Evolutionary conservation across 768 basidiomycete genomes (phyloP), one percentile per base, ranked within the genome.

Genomic region (Leccinum incarnatum): DNA sequence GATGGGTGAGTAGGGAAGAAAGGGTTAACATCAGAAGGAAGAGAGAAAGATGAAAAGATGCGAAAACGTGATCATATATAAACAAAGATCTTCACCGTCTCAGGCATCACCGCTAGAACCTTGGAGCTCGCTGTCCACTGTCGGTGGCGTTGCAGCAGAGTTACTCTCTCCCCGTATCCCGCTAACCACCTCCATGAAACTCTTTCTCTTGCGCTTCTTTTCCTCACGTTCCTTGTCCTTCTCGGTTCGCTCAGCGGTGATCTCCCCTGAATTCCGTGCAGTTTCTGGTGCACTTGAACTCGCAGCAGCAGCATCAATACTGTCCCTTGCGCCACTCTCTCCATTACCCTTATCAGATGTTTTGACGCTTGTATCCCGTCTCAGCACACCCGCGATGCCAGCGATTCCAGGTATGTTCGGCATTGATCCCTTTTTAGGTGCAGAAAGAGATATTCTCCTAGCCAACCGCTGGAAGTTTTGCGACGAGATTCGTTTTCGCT

Each of bases 391-490:
- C 2, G 69, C 69, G 6, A 71, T 70, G 7, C 66, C 62, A 27
- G 71, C 72, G 6, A 72, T 66, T 19, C 62, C 67, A 3, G 69
- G 65, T 37, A 77, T 74, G 2, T 72, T 79, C 8, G 79, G 80
- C 17, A 81, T 77, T 23, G 79, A 81, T 37, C 80, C 82, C 61
- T 83, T 81, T 27, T 86, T 81, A 49, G 82, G 80, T 0, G 85
- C 81, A 10, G 73, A 29, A 78, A 89, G 72, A 10, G 90, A 91
- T 56, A 93, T 86, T 61, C 84, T 79, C 59, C 89, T 78, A 15
- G 90, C 91, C 37, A 93, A 69, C 17, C 89, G 82, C 70, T 91
- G 89, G 78, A 94, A 90, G 67, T 93, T 93, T 70, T 94, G 91
- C 27, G 89, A 88, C 9, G 89, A 86, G 58, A 89, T 91, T 19